Evolutionary conservation across 495 filamentous ascomycete genomes (phyloP).

Genomic region (Neurospora sp.): DNA sequence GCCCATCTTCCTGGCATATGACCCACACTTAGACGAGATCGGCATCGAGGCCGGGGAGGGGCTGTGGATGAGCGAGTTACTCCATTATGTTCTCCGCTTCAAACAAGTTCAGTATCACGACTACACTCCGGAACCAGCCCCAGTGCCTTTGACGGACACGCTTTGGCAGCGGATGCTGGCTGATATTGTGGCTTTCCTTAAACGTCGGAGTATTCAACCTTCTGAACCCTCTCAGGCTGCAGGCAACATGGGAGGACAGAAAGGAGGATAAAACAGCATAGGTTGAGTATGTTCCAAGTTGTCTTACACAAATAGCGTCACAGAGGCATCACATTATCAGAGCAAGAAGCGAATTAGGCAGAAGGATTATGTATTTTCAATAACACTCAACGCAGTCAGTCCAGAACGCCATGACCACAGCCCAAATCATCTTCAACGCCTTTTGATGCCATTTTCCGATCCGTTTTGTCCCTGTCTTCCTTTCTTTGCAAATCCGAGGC

Average conservation of each 20-base stretch:
- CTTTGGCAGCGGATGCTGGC: not conserved
- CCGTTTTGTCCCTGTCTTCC: not conserved
- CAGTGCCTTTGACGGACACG: not conserved
- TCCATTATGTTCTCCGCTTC: not conserved
- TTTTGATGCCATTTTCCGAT: not conserved
- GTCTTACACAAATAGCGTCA: not conserved
- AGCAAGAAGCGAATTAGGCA: not conserved
- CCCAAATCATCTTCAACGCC: not conserved
- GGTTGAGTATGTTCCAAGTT: not conserved
- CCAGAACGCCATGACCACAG: not conserved
- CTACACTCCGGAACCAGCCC: not conserved
- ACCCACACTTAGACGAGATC: too few species aligned
- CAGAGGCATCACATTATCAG: not conserved
- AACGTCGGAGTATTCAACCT: not conserved
- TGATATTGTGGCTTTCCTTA: not conserved
- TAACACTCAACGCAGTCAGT: not conserved
- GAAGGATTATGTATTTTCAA: not conserved
- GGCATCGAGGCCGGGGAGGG: too few species aligned
- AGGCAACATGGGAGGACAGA: not conserved
- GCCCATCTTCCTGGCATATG: not conserved
- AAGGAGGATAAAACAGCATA: not conserved
- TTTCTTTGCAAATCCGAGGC: not conserved
- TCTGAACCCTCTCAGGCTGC: not conserved
- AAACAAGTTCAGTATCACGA: not conserved
- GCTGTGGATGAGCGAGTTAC: not conserved